Base-by-base conservation (phyloP, 768 basidiomycete species). In the Mycena pura region DNA sequence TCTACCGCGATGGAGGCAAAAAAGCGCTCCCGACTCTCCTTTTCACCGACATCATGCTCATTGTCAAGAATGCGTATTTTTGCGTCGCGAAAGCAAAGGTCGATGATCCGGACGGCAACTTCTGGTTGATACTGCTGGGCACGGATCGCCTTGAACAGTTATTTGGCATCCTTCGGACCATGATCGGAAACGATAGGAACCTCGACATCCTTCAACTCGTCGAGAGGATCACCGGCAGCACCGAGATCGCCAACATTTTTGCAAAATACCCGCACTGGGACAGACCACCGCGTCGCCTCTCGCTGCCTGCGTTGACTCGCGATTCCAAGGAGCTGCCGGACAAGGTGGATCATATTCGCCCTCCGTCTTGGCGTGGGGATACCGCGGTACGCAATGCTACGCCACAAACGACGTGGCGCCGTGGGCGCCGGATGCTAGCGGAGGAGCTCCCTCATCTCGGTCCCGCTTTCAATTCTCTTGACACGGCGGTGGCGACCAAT, bases 191-290 rank as follows among this genome's bases (percentile, higher is more conserved):
- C 48, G 73, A 79, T 45, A 50, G 66, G 1, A 74, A 74, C 40
- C 27, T 71, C 7, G 73, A 76, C 36, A 24, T 67, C 0, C 57
- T 68, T 19, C 69, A 70, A 27, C 69, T 78, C 17, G 69, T 50
- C 1, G 46, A 27, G 8, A 65, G 76, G 1, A 55, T 78, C 7
- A 62, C 72, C 17, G 73, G 74, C 2, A 75, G 75, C 0, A 72
- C 70, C 0, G 70, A 79, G 40, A 68, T 76, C 0, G 61, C 74
- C 0, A 73, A 68, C 25, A 80, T 80, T 11, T 70, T 79, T 9
- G 76, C 71, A 0, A 63, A 70, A 53, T 69, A 78, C 63, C 77
- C 77, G 1, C 66, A 79, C 3, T 81, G 79, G 78, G 79, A 79
- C 46, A 63, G 70, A 1, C 22, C 67, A 9, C 76, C 77, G 19